These are phyloP conservation scores for Cytospora chrysosperma DNA, from an alignment of 2,329 filamentous ascomycete genomes.

Conservation along the genomic window DNA sequence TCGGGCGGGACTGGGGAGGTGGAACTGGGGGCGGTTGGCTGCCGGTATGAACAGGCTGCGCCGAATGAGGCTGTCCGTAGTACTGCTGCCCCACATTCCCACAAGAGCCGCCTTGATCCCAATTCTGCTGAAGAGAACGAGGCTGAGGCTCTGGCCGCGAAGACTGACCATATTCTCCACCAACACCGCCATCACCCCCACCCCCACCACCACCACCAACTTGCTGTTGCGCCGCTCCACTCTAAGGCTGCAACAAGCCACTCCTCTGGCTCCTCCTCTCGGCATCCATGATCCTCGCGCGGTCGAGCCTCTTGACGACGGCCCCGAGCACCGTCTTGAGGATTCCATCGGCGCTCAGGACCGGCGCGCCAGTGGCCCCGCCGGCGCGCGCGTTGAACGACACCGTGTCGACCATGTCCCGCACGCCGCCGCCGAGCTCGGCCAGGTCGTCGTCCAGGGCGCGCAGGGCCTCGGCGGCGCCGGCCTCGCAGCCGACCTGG, in stretches of 20 bases:
- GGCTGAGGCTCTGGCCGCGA: background rate
- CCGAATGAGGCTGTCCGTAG: background rate
- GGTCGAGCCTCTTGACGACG: constrained; percentile 67
- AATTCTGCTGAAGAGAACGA: background rate
- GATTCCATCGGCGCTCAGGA: constrained; percentile 67
- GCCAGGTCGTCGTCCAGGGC: constrained; percentile 73
- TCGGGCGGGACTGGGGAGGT: constrained; percentile 2
- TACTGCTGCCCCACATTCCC: background rate
- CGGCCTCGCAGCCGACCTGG: constrained; percentile 76
- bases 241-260: constrained; percentile 17
- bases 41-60: background rate
- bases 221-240: background rate
- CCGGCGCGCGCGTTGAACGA: constrained; percentile 60
- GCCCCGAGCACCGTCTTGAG: constrained; percentile 81
- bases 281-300: constrained; percentile 32
- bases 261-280: constrained; percentile 23
- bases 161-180: background rate
- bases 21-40: background rate
- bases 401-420: constrained; percentile 92
- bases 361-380: constrained; percentile 15
- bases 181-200: background rate
- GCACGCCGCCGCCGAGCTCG: constrained; percentile 52
- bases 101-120: background rate
- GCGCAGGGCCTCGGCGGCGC: constrained; percentile 63
- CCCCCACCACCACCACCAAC: background rate